A percentile compares a stretch with the other conserved stretches of the same genome.
Evolutionary conservation across 495 filamentous ascomycete species (phyloP).

Genomic region (Hypoxylon lienhwacheense): DNA sequence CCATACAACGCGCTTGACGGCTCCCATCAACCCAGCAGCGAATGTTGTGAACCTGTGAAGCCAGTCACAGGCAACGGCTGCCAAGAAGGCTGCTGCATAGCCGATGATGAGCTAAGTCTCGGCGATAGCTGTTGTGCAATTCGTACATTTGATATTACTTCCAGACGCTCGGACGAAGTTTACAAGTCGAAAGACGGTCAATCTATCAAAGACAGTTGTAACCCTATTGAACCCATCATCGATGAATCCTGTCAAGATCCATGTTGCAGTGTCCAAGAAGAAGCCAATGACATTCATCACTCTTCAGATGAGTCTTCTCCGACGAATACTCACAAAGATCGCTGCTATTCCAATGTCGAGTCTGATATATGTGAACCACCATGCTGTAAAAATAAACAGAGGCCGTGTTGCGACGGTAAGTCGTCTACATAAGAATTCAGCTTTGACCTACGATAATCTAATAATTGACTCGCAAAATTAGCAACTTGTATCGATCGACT

Average conservation of each 20-base stretch:
- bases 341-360: conserved; percentile 17
- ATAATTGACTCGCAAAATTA: conserved; percentile 35
- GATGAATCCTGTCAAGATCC: conserved; percentile 11
- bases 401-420: conserved; percentile 44
- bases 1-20: not conserved
- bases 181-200: conserved; percentile 2
- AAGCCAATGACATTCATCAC: not conserved
- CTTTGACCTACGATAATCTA: not conserved
- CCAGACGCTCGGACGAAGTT: not conserved
- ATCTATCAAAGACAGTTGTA: conserved; percentile 13
- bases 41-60: conserved; percentile 16
- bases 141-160: not conserved
- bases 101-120: conserved; percentile 1
- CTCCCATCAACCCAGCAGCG: not conserved
- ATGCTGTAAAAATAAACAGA: conserved; percentile 46
- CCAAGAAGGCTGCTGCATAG: conserved; percentile 15
- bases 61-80: conserved; percentile 1
- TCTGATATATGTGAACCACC: conserved; percentile 8
- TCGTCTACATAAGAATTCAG: conserved; percentile 28
- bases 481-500: conserved; percentile 52
- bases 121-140: conserved; percentile 10
- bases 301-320: not conserved
- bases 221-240: not conserved
- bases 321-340: conserved; percentile 19
- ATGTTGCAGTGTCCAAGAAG: conserved; percentile 14